Evolutionary conservation across 495 filamentous ascomycete genomes (phyloP).

Genomic region (Penicillium soppii): DNA sequence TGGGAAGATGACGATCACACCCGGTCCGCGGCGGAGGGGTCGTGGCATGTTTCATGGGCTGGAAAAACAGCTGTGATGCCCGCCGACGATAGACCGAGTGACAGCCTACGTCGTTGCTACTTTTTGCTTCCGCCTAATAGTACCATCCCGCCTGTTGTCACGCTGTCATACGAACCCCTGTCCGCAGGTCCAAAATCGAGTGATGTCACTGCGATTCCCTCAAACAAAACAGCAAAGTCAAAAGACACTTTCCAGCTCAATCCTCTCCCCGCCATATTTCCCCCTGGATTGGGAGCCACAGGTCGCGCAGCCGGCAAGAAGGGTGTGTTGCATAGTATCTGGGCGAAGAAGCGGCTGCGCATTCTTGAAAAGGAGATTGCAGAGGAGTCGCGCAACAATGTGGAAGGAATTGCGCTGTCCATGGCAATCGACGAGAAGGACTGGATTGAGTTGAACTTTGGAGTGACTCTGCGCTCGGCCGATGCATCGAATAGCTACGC

Average conservation of each 20-base stretch:
- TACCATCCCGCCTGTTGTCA: conserved; percentile 65
- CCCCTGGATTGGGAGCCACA: conserved; percentile 64
- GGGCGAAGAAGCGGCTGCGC: conserved; percentile 73
- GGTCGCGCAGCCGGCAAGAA: conserved; percentile 67
- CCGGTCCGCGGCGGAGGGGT: conserved; percentile 32
- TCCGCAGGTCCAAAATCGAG: conserved; percentile 15
- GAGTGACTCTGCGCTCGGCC: conserved; percentile 42
- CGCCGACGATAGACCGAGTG: conserved; percentile 57
- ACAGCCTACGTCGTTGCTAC: conserved; percentile 63
- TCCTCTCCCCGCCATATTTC: conserved; percentile 79
- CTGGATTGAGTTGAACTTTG: conserved; percentile 80
- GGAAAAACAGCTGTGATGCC: conserved; percentile 67
- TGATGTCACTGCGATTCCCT: background rate
- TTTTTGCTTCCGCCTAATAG: conserved; percentile 69
- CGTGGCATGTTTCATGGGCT: conserved; percentile 76
- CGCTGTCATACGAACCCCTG: conserved; percentile 52
- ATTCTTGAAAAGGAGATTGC: conserved; percentile 72
- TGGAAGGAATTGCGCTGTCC: conserved; percentile 72
- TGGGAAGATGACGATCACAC: conserved; percentile 63
- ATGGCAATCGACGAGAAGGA: conserved; percentile 79
- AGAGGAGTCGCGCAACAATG: conserved; percentile 60
- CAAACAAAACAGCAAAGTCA: conserved; percentile 1
- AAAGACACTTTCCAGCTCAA: conserved; percentile 53
- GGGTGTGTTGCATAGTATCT: conserved; percentile 79
- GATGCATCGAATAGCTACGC: conserved; percentile 18